These are phyloP conservation scores for Populus tremula DNA, from an alignment of 345 rosid species.

Conservation along the genomic window DNA sequence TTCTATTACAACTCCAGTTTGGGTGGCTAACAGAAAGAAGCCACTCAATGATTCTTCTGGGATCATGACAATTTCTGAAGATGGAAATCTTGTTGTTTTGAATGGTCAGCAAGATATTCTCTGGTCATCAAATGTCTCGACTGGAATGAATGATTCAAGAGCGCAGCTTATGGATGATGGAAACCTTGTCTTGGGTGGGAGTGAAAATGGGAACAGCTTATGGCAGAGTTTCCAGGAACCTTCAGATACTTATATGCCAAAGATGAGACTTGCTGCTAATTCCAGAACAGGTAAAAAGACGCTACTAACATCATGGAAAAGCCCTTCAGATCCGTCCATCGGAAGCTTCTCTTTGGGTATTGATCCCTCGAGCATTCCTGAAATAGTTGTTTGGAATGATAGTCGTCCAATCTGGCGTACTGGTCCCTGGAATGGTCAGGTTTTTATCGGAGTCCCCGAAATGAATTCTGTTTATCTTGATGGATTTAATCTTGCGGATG, in stretches of 20 bases:
- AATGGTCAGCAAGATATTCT: slow-evolving; percentile 32
- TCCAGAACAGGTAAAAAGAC: slow-evolving; percentile 27
- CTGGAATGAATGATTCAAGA: slow-evolving; percentile 16
- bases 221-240: slow-evolving; percentile 48
- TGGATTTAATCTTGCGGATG: slow-evolving; percentile 25
- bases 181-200: slow-evolving; percentile 43
- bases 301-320: slow-evolving; percentile 54
- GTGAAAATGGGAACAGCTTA: slow-evolving; percentile 7
- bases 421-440: slow-evolving; percentile 59
- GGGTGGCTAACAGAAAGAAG: slow-evolving; percentile 14
- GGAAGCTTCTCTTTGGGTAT: slow-evolving; percentile 44
- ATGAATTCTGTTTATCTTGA: slow-evolving; percentile 25
- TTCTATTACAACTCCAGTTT: not conserved
- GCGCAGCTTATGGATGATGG: slow-evolving; percentile 50
- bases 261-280: slow-evolving; percentile 37
- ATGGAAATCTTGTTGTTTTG: slow-evolving; percentile 45
- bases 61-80: slow-evolving; percentile 9
- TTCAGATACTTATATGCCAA: slow-evolving; percentile 24
- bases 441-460: slow-evolving; percentile 31
- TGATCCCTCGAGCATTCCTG: slow-evolving; percentile 24
- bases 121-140: slow-evolving; percentile 54
- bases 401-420: slow-evolving; percentile 41
- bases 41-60: slow-evolving; percentile 36
- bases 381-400: slow-evolving; percentile 45
- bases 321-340: slow-evolving; percentile 47